Evolutionary conservation across 495 filamentous ascomycete species (phyloP).

Genomic region (Penicillium antarcticum): DNA sequence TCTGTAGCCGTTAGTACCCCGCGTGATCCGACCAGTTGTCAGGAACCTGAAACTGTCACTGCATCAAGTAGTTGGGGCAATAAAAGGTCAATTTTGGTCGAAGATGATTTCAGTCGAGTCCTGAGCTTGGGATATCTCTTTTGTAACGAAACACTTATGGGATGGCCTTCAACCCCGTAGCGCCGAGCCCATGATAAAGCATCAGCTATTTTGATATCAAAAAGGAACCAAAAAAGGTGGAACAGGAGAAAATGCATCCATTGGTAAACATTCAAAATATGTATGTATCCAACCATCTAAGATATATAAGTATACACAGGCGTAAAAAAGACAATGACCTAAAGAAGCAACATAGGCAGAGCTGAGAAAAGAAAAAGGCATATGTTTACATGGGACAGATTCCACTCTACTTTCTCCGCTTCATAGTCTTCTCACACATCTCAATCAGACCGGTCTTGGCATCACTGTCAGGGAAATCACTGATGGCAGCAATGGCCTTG

Average conservation of each 20-base stretch:
- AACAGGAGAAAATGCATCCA: background rate
- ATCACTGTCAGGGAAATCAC: slow-evolving; percentile 81
- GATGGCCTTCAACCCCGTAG: too few species aligned
- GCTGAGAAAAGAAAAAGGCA: slow-evolving; percentile 7
- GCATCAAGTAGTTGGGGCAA: too few species aligned
- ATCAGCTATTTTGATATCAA: too few species aligned
- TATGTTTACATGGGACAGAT: slow-evolving; percentile 24
- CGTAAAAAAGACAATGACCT: slow-evolving; percentile 9
- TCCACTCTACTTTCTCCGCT: slow-evolving; percentile 68
- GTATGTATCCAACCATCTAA: slow-evolving; percentile 11
- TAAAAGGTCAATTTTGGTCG: too few species aligned
- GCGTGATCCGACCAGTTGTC: slow-evolving; percentile 26
- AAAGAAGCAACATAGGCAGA: slow-evolving; percentile 1
- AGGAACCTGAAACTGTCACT: slow-evolving; percentile 13
- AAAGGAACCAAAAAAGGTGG: too few species aligned
- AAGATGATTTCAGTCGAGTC: too few species aligned
- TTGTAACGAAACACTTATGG: too few species aligned
- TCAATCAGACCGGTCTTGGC: slow-evolving; percentile 87
- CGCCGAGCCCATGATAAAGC: too few species aligned
- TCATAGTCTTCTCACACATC: slow-evolving; percentile 90
- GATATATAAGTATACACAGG: slow-evolving; percentile 23
- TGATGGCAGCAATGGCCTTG: slow-evolving; percentile 80
- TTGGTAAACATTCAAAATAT: background rate
- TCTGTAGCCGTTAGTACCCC: slow-evolving; percentile 10
- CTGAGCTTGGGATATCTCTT: too few species aligned